phyloP scores from a whole-genome alignment of 441 rosid genomes.

The Populus hybrid region DNA sequence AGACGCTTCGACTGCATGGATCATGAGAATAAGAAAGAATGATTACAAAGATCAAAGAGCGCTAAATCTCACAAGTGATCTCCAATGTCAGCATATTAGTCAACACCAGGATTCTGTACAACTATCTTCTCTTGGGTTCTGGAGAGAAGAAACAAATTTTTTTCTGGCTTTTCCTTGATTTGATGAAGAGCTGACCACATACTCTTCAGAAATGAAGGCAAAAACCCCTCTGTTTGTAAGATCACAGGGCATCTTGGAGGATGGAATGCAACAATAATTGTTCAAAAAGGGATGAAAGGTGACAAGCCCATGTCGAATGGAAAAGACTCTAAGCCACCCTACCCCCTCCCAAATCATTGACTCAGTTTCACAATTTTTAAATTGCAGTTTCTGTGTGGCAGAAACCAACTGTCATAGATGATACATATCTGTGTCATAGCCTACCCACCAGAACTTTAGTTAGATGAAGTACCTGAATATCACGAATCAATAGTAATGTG shows the following conservation, averaged over 20 bases:
- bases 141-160: not conserved
- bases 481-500: constrained; percentile 63
- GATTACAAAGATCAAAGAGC: constrained; percentile 2
- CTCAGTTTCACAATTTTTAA: not conserved
- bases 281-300: not conserved
- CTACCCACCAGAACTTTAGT: not conserved
- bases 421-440: not conserved
- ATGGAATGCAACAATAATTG: not conserved
- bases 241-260: not conserved
- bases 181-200: not conserved
- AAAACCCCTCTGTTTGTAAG: not conserved
- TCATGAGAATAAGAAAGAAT: constrained; percentile 7
- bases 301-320: not conserved
- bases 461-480: constrained; percentile 56
- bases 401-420: not conserved
- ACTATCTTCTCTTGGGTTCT: not conserved
- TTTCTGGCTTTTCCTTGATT: not conserved
- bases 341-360: not conserved
- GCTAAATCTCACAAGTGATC: not conserved
- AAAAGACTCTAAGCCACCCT: not conserved
- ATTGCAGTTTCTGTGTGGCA: not conserved
- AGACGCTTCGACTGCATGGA: constrained; percentile 64
- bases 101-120: not conserved
- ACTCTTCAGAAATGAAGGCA: not conserved
- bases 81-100: not conserved